A percentile compares a stretch with the other conserved stretches of the same genome.
Conservation (phyloP, 768 basidiomycete genomes). For the Rhodotorula paludigena region DNA sequence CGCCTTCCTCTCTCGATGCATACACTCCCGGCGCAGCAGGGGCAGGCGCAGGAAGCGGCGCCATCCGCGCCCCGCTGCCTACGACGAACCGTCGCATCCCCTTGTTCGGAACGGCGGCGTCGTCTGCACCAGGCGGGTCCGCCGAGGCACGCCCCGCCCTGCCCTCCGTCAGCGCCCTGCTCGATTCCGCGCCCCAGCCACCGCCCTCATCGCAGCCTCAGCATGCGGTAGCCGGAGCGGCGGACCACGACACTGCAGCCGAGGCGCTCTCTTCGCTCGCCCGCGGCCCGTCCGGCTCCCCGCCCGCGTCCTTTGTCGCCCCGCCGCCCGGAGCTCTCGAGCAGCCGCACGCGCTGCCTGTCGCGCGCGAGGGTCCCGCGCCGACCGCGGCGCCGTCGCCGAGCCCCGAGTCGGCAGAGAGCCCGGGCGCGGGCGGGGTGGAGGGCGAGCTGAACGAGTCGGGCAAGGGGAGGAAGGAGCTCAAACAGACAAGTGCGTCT, state of each 20-base stretch:
- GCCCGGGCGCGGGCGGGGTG: neutral
- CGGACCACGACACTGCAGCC: neutral
- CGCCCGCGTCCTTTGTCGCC: neutral
- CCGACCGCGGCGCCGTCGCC: neutral
- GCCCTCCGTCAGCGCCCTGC: neutral
- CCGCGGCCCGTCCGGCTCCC: neutral
- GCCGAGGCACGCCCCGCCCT: too few relatives aligned
- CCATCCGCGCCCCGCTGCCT: neutral
- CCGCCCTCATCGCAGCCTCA: neutral
- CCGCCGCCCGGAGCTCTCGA: neutral
- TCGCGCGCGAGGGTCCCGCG: too few relatives aligned
- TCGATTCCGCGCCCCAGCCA: neutral
- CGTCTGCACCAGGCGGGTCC: neutral
- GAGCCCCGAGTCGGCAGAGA: neutral
- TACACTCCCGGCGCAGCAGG: too few relatives aligned
- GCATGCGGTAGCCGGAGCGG: neutral
- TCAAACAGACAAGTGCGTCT: constrained; percentile 24
- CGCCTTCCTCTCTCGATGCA: too few relatives aligned
- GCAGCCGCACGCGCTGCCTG: too few relatives aligned
- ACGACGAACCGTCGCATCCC: neutral
- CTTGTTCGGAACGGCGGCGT: neutral
- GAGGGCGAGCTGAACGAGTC: neutral
- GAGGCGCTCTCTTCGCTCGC: neutral
- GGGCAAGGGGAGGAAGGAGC: constrained; percentile 8
- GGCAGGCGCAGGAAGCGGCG: too few relatives aligned